phyloP scores from a whole-genome alignment of 1,284 basidiomycete genomes.

The Marasmius oreades region DNA sequence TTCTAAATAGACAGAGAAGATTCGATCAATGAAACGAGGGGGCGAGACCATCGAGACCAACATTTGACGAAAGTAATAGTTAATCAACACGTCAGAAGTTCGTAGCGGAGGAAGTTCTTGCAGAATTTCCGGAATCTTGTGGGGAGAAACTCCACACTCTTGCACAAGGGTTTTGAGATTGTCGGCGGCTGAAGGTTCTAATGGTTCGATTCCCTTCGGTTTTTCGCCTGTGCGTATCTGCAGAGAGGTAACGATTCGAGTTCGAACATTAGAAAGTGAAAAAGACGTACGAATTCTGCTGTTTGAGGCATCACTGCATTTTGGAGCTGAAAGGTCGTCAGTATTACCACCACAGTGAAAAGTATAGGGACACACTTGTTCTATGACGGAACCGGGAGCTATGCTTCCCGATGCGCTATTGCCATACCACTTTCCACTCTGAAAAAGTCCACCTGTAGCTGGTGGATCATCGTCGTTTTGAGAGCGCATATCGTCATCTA shows the following conservation, averaged over 20 bases:
- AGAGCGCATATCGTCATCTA: slow-evolving; percentile 64
- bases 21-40: slow-evolving; percentile 13
- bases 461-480: slow-evolving; percentile 66
- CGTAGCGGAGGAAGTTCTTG: slow-evolving; percentile 81
- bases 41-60: slow-evolving; percentile 32
- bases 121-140: slow-evolving; percentile 85
- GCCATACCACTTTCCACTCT: slow-evolving; percentile 83
- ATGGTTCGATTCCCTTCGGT: slow-evolving; percentile 10
- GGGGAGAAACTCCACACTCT: slow-evolving; percentile 86
- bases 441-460: slow-evolving; percentile 69
- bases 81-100: slow-evolving; percentile 70
- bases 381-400: slow-evolving; percentile 70
- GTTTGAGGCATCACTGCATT: slow-evolving; percentile 46
- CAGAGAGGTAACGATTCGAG: slow-evolving; percentile 20
- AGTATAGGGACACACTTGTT: slow-evolving; percentile 54
- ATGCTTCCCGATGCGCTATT: slow-evolving; percentile 75
- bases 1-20: slow-evolving; percentile 54
- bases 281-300: background rate
- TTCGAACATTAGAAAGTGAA: slow-evolving; percentile 6
- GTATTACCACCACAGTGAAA: slow-evolving; percentile 6
- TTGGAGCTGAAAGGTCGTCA: slow-evolving; percentile 45
- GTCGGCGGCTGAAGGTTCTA: slow-evolving; percentile 71
- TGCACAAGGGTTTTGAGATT: slow-evolving; percentile 80
- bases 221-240: background rate
- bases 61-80: slow-evolving; percentile 77